A percentile compares a stretch with the other conserved stretches of the same genome.
Evolutionary conservation across 192 early-diverging fungal genomes (phyloP).

Genomic region (Coemansia sp.): DNA sequence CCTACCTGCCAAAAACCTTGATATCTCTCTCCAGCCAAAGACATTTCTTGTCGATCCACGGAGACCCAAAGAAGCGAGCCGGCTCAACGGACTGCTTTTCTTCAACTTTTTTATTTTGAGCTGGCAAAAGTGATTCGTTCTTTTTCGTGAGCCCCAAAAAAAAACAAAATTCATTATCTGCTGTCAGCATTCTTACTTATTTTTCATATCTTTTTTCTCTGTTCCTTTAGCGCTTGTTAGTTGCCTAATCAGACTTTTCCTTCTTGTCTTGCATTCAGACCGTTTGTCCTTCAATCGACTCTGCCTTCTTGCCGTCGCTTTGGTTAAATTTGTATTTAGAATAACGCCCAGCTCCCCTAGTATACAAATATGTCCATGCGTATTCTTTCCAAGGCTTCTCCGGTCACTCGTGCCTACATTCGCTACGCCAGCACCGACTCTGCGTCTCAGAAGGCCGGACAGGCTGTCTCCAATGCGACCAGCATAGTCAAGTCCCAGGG

Average conservation of each 20-base stretch:
- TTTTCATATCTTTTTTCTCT: neutral
- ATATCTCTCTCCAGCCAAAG: too few relatives aligned
- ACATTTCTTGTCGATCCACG: too few relatives aligned
- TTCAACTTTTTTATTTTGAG: too few relatives aligned
- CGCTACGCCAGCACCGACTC: slow-evolving; percentile 57
- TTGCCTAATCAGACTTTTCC: slow-evolving; percentile 2
- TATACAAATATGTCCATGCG: slow-evolving; percentile 45
- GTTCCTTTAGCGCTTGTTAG: slow-evolving; percentile 3
- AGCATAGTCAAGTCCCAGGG: slow-evolving; percentile 50
- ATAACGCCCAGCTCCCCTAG: neutral
- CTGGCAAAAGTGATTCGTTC: too few relatives aligned
- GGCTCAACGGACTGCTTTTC: too few relatives aligned
- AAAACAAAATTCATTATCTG: neutral
- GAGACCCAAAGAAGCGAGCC: too few relatives aligned
- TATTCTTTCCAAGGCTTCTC: slow-evolving; percentile 44
- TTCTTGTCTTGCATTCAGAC: slow-evolving; percentile 6
- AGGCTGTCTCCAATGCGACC: slow-evolving; percentile 39
- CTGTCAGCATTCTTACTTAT: neutral
- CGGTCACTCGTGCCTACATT: slow-evolving; percentile 49
- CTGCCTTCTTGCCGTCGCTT: neutral
- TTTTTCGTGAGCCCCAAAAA: neutral
- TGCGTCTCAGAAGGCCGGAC: slow-evolving; percentile 43
- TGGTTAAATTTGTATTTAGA: neutral
- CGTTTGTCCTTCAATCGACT: neutral
- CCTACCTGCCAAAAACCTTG: too few relatives aligned